Evolutionary conservation across 495 filamentous ascomycete species (phyloP).

Genomic region (Parmelia sp.): DNA sequence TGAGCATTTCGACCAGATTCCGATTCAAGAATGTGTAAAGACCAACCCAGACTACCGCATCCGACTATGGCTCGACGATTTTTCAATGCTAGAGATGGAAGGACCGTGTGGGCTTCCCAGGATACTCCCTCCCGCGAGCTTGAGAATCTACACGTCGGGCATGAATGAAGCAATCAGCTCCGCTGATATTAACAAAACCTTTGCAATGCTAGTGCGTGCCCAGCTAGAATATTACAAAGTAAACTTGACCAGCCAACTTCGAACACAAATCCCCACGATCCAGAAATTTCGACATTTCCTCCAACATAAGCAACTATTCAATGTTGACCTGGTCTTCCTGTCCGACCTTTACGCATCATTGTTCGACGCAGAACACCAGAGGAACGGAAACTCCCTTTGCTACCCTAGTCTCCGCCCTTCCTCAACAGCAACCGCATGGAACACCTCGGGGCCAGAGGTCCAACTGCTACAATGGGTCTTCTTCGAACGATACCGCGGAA

Average conservation of each 20-base stretch:
- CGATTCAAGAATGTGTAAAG: neutral
- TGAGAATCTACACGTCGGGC: neutral
- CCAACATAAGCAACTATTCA: neutral
- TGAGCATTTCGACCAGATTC: neutral
- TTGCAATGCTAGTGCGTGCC: neutral
- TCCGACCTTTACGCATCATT: constrained; percentile 1
- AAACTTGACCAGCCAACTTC: neutral
- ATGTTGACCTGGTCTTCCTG: neutral
- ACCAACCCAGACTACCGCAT: neutral
- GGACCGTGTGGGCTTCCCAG: neutral
- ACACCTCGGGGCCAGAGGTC: neutral
- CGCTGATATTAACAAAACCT: neutral
- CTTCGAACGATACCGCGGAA: neutral
- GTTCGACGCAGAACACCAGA: neutral
- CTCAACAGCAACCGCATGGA: neutral
- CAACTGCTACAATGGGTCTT: neutral
- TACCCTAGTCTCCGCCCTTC: neutral
- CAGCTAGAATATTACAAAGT: neutral
- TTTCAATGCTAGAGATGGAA: constrained; percentile 2
- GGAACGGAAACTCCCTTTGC: neutral
- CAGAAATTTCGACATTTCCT: neutral
- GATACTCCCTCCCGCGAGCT: neutral
- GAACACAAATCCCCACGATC: neutral
- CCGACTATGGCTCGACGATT: neutral
- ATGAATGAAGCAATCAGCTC: neutral